Percentiles rank a stretch among this genome's conserved stretches.
These are phyloP conservation scores for Sindora glabra DNA, from an alignment of 306 rosid genomes.

Conservation along the genomic window DNA sequence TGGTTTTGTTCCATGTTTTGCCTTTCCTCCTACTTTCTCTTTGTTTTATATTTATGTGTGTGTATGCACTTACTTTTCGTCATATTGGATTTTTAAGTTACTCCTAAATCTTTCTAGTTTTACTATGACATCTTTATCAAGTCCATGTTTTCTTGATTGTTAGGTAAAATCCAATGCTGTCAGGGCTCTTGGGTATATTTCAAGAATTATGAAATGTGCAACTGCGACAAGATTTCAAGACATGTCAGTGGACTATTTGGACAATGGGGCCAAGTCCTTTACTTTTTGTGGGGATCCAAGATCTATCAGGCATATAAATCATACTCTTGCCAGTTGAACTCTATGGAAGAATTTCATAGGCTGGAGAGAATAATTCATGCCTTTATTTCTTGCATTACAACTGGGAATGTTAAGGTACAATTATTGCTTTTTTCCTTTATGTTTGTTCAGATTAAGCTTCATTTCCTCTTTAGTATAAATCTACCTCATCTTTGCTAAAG, in stretches of 20 bases:
- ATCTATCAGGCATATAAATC: slow-evolving; percentile 14
- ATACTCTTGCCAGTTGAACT: slow-evolving; percentile 20
- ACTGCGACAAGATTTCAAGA: slow-evolving; percentile 24
- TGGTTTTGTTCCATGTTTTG: not conserved
- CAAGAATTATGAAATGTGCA: slow-evolving; percentile 62
- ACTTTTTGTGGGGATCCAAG: slow-evolving; percentile 19
- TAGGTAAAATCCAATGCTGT: slow-evolving; percentile 98
- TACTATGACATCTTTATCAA: not conserved
- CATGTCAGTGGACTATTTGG: slow-evolving; percentile 12
- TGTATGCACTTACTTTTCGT: too few relatives aligned
- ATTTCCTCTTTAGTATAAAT: not conserved
- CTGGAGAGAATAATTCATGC: slow-evolving; percentile 72
- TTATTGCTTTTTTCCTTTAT: slow-evolving; percentile 3
- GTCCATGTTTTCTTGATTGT: slow-evolving; percentile 5
- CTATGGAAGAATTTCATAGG: slow-evolving; percentile 33
- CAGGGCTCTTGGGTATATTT: slow-evolving; percentile 93
- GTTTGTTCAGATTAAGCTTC: slow-evolving; percentile 3
- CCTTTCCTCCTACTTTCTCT: not conserved
- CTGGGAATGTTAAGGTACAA: slow-evolving; percentile 91
- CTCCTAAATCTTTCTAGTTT: not conserved
- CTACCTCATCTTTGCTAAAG: slow-evolving; percentile 7
- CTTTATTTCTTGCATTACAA: slow-evolving; percentile 68
- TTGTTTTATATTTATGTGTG: too few relatives aligned
- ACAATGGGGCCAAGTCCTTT: slow-evolving; percentile 11
- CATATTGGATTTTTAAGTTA: not conserved